A percentile compares a stretch with the other conserved stretches of the same genome.
Conservation (phyloP, 148 eudicot species). For the Vaccinium corymbosum region DNA sequence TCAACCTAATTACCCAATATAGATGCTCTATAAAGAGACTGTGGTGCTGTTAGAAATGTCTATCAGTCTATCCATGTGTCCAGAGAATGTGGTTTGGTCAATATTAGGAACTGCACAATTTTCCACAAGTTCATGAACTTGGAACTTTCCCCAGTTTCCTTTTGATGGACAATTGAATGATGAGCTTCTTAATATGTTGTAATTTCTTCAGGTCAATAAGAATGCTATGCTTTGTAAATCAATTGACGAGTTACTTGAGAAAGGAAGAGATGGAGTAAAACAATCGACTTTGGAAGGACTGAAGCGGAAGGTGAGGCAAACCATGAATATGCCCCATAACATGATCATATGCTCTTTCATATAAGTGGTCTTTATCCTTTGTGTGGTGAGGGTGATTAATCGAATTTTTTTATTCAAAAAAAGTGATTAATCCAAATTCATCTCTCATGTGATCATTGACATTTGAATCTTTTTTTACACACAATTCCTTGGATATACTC, state of each 20-base stretch:
- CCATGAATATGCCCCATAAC: neutral
- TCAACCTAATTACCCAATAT: neutral
- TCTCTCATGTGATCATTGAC: neutral
- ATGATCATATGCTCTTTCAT: neutral
- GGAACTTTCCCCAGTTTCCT: neutral
- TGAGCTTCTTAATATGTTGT: conserved; percentile 13
- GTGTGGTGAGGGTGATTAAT: neutral
- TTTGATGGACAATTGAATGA: conserved; percentile 6
- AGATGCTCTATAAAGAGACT: neutral
- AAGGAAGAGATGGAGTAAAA: conserved; percentile 50
- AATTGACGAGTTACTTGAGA: conserved; percentile 65
- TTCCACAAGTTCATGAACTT: neutral
- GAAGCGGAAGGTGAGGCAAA: conserved; percentile 56
- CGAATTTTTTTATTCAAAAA: neutral
- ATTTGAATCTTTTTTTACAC: neutral
- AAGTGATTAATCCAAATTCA: conserved; percentile 1
- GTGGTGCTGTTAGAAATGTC: neutral
- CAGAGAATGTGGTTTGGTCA: neutral
- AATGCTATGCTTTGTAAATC: conserved; percentile 73
- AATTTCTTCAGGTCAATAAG: conserved; percentile 59
- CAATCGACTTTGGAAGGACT: conserved; percentile 49
- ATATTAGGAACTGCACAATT: neutral
- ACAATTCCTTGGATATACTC: neutral
- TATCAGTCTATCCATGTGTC: neutral
- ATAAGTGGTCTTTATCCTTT: neutral